These are phyloP conservation scores for Gastrolobium bilobum DNA, from an alignment of 306 rosid genomes.

Conservation along the genomic window DNA sequence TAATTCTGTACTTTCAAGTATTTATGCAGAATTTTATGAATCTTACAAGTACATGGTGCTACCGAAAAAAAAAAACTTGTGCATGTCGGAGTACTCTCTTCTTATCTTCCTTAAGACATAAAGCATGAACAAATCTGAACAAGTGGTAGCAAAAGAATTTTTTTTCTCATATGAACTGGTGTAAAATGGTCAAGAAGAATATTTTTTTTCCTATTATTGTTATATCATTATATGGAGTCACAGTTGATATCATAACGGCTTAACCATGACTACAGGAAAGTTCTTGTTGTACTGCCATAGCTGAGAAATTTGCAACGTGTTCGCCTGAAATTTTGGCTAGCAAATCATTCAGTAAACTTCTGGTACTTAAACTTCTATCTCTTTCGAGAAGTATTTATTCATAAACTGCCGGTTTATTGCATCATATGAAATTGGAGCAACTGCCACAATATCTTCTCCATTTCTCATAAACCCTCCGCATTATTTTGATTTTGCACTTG, in stretches of 20 bases:
- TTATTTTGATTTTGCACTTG: background rate
- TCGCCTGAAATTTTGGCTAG: conserved; percentile 77
- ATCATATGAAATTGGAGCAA: background rate
- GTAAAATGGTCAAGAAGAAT: background rate
- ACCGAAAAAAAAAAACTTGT: background rate
- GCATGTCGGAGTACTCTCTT: background rate
- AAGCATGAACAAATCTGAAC: background rate
- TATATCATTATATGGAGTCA: background rate
- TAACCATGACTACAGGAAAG: conserved; percentile 61
- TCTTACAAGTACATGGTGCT: background rate
- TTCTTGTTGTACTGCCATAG: conserved; percentile 75
- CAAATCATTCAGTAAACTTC: conserved; percentile 77
- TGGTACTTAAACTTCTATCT: conserved; percentile 62
- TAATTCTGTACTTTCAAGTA: background rate
- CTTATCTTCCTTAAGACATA: background rate
- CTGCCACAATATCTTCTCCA: background rate
- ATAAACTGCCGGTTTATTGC: background rate
- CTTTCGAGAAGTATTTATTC: conserved; percentile 7
- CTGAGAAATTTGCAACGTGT: conserved; percentile 68
- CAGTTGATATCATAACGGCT: background rate
- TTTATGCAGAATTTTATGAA: background rate
- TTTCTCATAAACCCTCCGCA: background rate
- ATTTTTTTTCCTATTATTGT: background rate
- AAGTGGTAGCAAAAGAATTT: background rate
- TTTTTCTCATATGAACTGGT: background rate